phyloP scores from a whole-genome alignment of 2,329 filamentous ascomycete genomes.

The Fusarium burgessii region DNA sequence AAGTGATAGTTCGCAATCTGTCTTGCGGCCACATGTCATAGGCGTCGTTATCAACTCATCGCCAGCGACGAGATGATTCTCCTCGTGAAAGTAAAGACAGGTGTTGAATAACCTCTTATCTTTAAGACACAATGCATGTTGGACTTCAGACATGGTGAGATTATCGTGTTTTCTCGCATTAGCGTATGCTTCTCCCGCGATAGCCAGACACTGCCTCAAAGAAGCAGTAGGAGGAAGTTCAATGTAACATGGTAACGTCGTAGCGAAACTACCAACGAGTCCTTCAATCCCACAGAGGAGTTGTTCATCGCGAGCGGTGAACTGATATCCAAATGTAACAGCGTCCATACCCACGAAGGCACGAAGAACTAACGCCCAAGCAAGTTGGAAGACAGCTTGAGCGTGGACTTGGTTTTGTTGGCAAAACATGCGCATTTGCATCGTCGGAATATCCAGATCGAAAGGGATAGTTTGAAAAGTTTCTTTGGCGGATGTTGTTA shows the following conservation, averaged over 20 bases:
- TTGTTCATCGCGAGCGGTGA: constrained; percentile 58
- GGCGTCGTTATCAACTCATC: constrained; percentile 5
- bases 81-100: constrained; percentile 61
- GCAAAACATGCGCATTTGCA: constrained; percentile 59
- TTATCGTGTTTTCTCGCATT: constrained; percentile 54
- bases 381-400: constrained; percentile 66
- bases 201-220: constrained; percentile 50
- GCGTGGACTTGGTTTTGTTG: constrained; percentile 55
- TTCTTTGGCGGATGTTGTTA: constrained; percentile 46
- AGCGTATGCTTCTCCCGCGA: constrained; percentile 47
- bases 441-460: constrained; percentile 55
- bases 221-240: constrained; percentile 51
- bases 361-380: constrained; percentile 69
- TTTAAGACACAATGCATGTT: constrained; percentile 59
- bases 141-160: constrained; percentile 59
- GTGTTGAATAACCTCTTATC: constrained; percentile 63
- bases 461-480: constrained; percentile 53
- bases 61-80: constrained; percentile 33
- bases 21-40: constrained; percentile 50
- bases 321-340: constrained; percentile 67
- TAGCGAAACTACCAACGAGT: constrained; percentile 62
- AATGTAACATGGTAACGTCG: constrained; percentile 51
- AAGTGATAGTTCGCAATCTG: constrained; percentile 61
- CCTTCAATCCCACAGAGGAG: constrained; percentile 56
- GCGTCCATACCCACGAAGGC: constrained; percentile 64